These are phyloP conservation scores for Cercospora zeae-maydis DNA, from an alignment of 2,329 filamentous ascomycete genomes.

Conservation along the genomic window DNA sequence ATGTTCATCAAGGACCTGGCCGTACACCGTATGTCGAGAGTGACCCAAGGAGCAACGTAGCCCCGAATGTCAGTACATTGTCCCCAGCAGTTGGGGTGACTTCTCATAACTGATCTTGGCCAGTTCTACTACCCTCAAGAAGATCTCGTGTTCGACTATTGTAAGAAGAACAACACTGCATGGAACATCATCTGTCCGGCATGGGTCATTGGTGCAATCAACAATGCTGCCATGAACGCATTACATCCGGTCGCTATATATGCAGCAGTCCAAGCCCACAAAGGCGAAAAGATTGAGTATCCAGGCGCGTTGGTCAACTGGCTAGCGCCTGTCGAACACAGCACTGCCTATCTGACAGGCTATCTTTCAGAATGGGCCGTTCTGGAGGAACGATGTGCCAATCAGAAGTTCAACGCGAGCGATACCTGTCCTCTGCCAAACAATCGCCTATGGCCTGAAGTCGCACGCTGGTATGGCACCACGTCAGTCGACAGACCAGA, in stretches of 20 bases:
- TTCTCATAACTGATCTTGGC: background rate
- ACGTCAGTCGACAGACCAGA: constrained; percentile 24
- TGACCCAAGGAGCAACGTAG: constrained; percentile 43
- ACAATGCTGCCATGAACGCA: constrained; percentile 51
- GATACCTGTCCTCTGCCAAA: constrained; percentile 48
- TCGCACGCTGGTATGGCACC: constrained; percentile 43
- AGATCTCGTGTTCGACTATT: constrained; percentile 47
- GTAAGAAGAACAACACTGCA: constrained; percentile 35
- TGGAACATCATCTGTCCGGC: constrained; percentile 51
- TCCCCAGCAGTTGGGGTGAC: too few relatives aligned
- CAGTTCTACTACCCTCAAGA: constrained; percentile 55
- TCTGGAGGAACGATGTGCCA: constrained; percentile 40
- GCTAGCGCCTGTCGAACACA: constrained; percentile 44
- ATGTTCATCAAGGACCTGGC: constrained; percentile 41
- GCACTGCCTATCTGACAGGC: constrained; percentile 47
- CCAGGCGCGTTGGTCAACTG: constrained; percentile 46
- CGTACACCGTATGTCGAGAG: constrained; percentile 46
- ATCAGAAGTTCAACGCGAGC: constrained; percentile 46
- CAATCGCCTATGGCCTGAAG: constrained; percentile 48
- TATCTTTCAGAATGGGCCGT: constrained; percentile 52
- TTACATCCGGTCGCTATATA: constrained; percentile 50
- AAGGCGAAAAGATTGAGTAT: constrained; percentile 43
- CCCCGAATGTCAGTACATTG: constrained; percentile 40
- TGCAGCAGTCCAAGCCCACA: constrained; percentile 46
- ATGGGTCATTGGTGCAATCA: constrained; percentile 47